Evolutionary conservation across 176 grass and related monocot genomes (phyloP).

Genomic region (bread wheat (Triticum aestivum)): DNA sequence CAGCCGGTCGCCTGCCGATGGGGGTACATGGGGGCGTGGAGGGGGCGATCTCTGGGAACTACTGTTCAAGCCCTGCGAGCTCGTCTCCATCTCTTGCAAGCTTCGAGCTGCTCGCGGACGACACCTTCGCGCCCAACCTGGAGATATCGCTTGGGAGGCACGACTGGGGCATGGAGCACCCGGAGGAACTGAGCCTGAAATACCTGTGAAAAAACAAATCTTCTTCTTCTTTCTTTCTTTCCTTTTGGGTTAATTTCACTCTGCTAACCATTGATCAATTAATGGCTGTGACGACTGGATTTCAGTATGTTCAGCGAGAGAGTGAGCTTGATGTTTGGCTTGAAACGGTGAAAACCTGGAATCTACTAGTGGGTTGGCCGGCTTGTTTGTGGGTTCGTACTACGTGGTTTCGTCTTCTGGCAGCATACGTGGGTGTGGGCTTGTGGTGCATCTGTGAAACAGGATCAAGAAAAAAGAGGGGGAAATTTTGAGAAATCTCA

Average conservation of each 20-base stretch:
- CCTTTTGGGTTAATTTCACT: constrained; percentile 7
- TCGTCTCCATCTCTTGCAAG: constrained; percentile 34
- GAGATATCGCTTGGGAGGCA: constrained; percentile 84
- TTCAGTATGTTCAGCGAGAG: constrained; percentile 14
- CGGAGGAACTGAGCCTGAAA: constrained; percentile 39
- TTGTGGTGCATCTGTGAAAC: neutral
- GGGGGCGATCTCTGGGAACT: neutral
- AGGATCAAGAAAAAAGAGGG: neutral
- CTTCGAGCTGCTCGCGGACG: constrained; percentile 32
- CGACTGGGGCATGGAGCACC: constrained; percentile 49
- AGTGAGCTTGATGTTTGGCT: constrained; percentile 7
- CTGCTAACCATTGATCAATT: constrained; percentile 30
- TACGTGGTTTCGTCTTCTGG: neutral
- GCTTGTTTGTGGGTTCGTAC: neutral
- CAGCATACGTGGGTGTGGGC: neutral
- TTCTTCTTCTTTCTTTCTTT: neutral
- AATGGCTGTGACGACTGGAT: constrained; percentile 9
- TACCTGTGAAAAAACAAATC: neutral
- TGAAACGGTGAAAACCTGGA: neutral
- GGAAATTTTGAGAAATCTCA: neutral
- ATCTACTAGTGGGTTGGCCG: neutral
- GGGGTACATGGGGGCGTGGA: constrained; percentile 26
- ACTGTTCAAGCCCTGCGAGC: constrained; percentile 36
- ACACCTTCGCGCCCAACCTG: constrained; percentile 49
- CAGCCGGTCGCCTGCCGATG: constrained; percentile 6